Evolutionary conservation across 768 basidiomycete genomes (phyloP).

Genomic region (Tylopilus intermedius): DNA sequence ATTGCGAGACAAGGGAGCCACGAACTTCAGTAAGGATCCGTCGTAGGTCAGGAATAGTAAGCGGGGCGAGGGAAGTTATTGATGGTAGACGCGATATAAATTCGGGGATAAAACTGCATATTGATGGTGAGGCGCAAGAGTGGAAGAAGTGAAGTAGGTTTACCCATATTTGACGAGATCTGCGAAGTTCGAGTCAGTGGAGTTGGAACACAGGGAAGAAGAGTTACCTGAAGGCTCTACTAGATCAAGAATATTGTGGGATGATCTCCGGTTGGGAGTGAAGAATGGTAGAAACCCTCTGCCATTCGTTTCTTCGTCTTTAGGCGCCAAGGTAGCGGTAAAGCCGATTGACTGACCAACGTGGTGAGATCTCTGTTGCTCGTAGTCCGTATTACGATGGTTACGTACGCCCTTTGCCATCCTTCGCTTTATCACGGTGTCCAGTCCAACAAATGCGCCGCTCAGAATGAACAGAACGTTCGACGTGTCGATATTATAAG

Average conservation of each 20-base stretch:
- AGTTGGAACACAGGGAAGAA: neutral
- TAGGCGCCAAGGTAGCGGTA: conserved; percentile 46
- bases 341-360: conserved; percentile 84
- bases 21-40: conserved; percentile 90
- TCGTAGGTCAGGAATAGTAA: conserved; percentile 77
- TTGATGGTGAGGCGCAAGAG: conserved; percentile 2
- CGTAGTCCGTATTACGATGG: neutral
- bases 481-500: conserved; percentile 76
- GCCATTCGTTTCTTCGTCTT: conserved; percentile 34
- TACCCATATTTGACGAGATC: conserved; percentile 87
- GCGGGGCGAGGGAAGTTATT: conserved; percentile 75
- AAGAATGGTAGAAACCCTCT: conserved; percentile 61
- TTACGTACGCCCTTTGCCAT: conserved; percentile 76
- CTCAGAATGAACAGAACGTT: conserved; percentile 94
- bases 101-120: conserved; percentile 81
- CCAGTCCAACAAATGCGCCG: conserved; percentile 92
- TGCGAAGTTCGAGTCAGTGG: conserved; percentile 20
- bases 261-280: conserved; percentile 61
- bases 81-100: conserved; percentile 92
- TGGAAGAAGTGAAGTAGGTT: neutral
- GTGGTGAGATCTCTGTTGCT: neutral
- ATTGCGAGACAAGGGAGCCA: conserved; percentile 88
- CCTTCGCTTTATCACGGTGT: conserved; percentile 72
- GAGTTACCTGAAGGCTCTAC: conserved; percentile 64
- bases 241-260: conserved; percentile 54